A percentile compares a stretch with the other conserved stretches of the same genome.
Evolutionary conservation across 176 grass and related monocot species (phyloP).

Genomic region (Eleusine indica): DNA sequence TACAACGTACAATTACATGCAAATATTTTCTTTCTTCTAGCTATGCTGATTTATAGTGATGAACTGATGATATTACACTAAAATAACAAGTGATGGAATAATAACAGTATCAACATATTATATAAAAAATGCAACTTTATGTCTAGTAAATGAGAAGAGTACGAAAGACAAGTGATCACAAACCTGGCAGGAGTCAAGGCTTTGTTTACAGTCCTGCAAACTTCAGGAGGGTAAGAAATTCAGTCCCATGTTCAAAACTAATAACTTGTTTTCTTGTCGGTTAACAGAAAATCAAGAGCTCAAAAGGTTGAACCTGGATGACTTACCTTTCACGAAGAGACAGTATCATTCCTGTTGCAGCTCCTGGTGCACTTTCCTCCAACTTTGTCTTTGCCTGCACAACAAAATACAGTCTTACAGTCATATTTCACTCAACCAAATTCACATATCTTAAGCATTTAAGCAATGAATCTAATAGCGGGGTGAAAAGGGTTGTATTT

Average conservation of each 20-base stretch:
- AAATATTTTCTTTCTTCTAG: slow-evolving; percentile 3
- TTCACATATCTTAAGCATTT: neutral
- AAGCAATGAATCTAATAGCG: neutral
- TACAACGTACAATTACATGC: neutral
- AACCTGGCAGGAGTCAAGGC: slow-evolving; percentile 84
- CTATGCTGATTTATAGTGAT: neutral
- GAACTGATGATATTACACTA: neutral
- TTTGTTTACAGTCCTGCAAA: slow-evolving; percentile 94
- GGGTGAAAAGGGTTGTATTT: neutral
- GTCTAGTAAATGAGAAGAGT: slow-evolving; percentile 21
- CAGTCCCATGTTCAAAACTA: slow-evolving; percentile 17
- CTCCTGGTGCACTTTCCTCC: slow-evolving; percentile 92
- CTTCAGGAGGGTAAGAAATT: slow-evolving; percentile 49
- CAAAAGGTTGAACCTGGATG: slow-evolving; percentile 22
- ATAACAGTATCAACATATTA: neutral
- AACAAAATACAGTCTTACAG: slow-evolving; percentile 10
- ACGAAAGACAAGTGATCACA: slow-evolving; percentile 7
- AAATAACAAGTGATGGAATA: neutral
- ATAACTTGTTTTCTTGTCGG: neutral
- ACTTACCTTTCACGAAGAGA: slow-evolving; percentile 90
- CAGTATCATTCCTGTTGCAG: slow-evolving; percentile 96
- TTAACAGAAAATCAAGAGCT: slow-evolving; percentile 20
- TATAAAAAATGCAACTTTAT: neutral
- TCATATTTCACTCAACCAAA: neutral
- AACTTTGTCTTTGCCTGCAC: slow-evolving; percentile 77